Evolutionary conservation across 768 basidiomycete genomes (phyloP), one percentile per base, ranked within the genome.

Genomic region (Pleurotus citrinopileatus): DNA sequence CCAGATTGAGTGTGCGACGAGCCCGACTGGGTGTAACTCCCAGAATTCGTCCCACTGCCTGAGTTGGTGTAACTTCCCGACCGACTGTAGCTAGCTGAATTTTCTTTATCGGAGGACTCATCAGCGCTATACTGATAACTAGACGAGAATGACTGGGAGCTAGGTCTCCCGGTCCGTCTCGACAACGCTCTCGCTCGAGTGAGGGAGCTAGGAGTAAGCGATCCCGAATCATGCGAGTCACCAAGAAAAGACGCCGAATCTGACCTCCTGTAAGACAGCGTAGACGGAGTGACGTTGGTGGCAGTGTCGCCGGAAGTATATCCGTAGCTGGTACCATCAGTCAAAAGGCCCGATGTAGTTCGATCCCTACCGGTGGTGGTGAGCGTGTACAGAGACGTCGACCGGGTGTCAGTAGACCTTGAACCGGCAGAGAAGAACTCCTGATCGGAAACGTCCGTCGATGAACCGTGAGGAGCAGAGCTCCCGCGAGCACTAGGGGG

Each of bases 21-120:
- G 29, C 44, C 40, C 3, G 57, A 53, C n/a, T 25, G 40, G 9
- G 59, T 56, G 36, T 55, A 58, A 28, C 58, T 57, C 22, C 44
- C 40, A 2, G 57, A 53, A 5, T 25, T 32, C 13, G 59, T 56
- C 27, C 44, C 43, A 22, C 52, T 55, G 22, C 58, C 62, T 23
- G 55, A 40, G 38, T 40, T 13, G 17, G 38, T 40, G 38, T 40
- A 36, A 44, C 48, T 55, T n/a, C 38, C 38, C 38, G 38, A 40
- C 7, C 17, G 17, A 40, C 13, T 15, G 15, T 13, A 40, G 19
- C 13, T 40, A 7, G 7, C 38, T 7, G 19, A 66, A 58, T 86
- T 84, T 65, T 85, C 86, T 63, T 83, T 85, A 56, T 88, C 83
- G 0, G 79, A 81, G 4, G 64, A 66, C 9, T 70, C 70, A n/a